Conservation (phyloP, 768 basidiomycete genomes). For the Boletus tylopilopsis region DNA sequence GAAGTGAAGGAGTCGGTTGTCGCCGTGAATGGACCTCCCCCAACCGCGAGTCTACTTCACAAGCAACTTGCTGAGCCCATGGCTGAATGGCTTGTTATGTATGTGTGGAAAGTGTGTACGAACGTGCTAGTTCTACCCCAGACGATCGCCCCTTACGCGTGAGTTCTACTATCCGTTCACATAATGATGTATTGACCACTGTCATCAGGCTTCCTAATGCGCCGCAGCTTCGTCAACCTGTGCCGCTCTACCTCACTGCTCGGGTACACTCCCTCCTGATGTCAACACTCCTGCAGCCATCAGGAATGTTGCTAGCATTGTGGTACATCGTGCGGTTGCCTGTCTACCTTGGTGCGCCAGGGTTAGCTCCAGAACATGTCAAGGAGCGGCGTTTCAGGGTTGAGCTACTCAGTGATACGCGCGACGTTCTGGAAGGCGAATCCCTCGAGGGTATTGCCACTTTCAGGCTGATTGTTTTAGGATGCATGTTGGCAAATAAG, state of each 20-base stretch:
- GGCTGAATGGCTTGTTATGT: slow-evolving; percentile 74
- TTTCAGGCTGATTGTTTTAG: slow-evolving; percentile 72
- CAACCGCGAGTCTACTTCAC: slow-evolving; percentile 50
- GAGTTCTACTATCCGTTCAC: slow-evolving; percentile 28
- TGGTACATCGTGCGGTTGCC: slow-evolving; percentile 84
- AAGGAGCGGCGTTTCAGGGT: slow-evolving; percentile 64
- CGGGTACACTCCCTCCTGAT: slow-evolving; percentile 71
- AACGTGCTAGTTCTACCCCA: slow-evolving; percentile 61
- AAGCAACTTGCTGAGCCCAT: slow-evolving; percentile 74
- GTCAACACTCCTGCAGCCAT: slow-evolving; percentile 79
- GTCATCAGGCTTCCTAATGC: slow-evolving; percentile 26
- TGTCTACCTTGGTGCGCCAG: slow-evolving; percentile 55
- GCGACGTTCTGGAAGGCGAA: slow-evolving; percentile 40
- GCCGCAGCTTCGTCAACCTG: slow-evolving; percentile 36
- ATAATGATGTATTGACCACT: slow-evolving; percentile 8
- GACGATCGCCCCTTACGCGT: slow-evolving; percentile 53
- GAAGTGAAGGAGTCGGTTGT: slow-evolving; percentile 29
- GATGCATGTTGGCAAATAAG: slow-evolving; percentile 85
- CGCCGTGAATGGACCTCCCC: slow-evolving; percentile 36
- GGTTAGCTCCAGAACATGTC: slow-evolving; percentile 46
- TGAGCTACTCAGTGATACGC: slow-evolving; percentile 54
- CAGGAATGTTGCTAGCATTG: slow-evolving; percentile 70
- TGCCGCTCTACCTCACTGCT: slow-evolving; percentile 43
- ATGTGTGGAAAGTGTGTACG: slow-evolving; percentile 80
- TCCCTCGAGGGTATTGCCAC: slow-evolving; percentile 56